phyloP scores from a whole-genome alignment of 164 flowering plant genomes.

The Tinospora cordifolia region DNA sequence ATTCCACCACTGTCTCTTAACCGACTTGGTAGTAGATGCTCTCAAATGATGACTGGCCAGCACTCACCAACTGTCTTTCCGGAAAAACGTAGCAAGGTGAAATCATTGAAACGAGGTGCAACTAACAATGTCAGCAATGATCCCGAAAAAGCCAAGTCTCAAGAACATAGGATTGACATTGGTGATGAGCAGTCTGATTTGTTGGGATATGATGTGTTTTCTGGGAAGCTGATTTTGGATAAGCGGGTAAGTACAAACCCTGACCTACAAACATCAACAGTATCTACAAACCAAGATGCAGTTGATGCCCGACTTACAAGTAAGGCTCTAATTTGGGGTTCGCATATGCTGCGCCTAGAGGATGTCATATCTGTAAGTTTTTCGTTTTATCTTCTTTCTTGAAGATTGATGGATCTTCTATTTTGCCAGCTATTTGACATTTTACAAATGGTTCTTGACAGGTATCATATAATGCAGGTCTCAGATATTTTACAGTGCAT shows the following conservation, averaged over 20 bases:
- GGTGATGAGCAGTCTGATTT: conserved; percentile 90
- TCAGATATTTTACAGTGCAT: conserved; percentile 86
- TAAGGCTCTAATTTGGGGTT: conserved; percentile 87
- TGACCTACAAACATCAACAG: conserved; percentile 40
- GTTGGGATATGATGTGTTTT: conserved; percentile 62
- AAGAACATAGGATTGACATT: conserved; percentile 82
- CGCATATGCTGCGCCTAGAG: conserved; percentile 52
- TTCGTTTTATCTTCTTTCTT: background rate
- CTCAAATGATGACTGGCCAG: conserved; percentile 69
- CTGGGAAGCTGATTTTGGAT: conserved; percentile 70
- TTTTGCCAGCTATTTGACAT: conserved; percentile 7
- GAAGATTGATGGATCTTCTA: background rate
- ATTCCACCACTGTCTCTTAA: conserved; percentile 58
- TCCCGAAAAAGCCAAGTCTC: conserved; percentile 40
- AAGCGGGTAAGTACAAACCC: conserved; percentile 37
- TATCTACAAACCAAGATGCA: conserved; percentile 35
- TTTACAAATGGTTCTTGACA: conserved; percentile 27
- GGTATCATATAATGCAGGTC: conserved; percentile 75
- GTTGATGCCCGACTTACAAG: conserved; percentile 87
- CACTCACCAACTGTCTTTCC: conserved; percentile 92
- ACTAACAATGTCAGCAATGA: conserved; percentile 28
- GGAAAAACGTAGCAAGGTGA: conserved; percentile 71
- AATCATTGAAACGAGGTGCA: conserved; percentile 33
- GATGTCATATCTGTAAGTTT: conserved; percentile 81
- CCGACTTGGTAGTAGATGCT: conserved; percentile 59